Evolutionary conservation across 225 moss, liverwort and hornwort genomes (phyloP).

Genomic region (Straminergon stramineum): DNA sequence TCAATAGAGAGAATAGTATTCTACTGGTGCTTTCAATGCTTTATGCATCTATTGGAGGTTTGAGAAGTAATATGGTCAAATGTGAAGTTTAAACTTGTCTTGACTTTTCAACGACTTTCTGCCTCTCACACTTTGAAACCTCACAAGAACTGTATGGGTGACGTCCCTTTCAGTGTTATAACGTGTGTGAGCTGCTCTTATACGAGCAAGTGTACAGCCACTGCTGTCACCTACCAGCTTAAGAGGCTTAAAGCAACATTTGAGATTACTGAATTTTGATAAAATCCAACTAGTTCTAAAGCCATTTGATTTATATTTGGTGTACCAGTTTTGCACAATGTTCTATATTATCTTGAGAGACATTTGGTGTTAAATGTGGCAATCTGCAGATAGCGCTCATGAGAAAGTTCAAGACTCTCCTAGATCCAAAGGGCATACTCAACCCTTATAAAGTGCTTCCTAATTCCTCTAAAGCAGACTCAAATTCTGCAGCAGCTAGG

Average conservation of each 20-base stretch:
- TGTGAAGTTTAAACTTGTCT: not conserved
- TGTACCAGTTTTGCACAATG: not conserved
- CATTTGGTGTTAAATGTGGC: slow-evolving; percentile 1
- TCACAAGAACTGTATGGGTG: not conserved
- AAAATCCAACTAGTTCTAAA: not conserved
- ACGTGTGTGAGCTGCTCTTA: not conserved
- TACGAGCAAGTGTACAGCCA: not conserved
- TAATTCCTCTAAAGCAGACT: not conserved
- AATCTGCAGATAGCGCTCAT: slow-evolving; percentile 65
- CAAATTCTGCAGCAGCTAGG: not conserved
- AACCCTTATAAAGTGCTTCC: slow-evolving; percentile 97
- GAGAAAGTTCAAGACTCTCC: slow-evolving; percentile 63
- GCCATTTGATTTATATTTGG: not conserved
- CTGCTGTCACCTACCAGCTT: not conserved
- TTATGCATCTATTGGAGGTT: not conserved
- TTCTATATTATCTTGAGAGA: not conserved
- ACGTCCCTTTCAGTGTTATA: not conserved
- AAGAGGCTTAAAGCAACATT: not conserved
- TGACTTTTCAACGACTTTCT: not conserved
- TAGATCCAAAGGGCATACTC: slow-evolving; percentile 81
- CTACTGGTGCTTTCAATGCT: not conserved
- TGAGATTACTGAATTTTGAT: not conserved
- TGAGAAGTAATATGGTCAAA: not conserved
- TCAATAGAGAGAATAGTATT: not conserved
- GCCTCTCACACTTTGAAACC: slow-evolving; percentile 1